Evolutionary conservation across 1,139 yeast genomes (phyloP), one percentile per base, ranked within the genome.

Genomic region (Pichia sp.): DNA sequence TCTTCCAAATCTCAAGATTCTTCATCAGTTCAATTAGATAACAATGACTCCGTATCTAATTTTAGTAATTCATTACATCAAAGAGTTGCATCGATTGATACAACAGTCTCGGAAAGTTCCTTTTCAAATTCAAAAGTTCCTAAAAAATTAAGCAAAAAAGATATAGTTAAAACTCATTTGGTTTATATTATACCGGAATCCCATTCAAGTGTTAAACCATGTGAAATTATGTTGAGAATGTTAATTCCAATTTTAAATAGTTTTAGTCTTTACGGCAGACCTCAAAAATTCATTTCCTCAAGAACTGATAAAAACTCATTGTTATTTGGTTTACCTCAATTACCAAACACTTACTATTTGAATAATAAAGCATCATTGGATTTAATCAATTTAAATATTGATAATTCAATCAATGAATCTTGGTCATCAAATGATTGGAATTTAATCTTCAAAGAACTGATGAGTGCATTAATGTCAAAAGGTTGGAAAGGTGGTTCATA

Each of bases 171-270:
- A 63, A 58, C 75, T 59, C 62, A 66, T 68, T 55, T 78, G 67
- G 60, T 66, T 43, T 64, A 65, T 41, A 26, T 78, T 52, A 75
- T 78, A 70, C 82, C 83, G 2, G 70, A 69, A 30, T 53, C 74
- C 9, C 83, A 78, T 58, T 79, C 81, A 0, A 79, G 80, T 15
- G 82, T 78, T 13, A 66, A 68, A 38, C 76, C 77, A n/a, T 66
- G 73, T 26, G 82, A 78, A 60, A 78, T 79, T 30, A 77, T 77
- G 82, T 67, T 78, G 42, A 66, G 83, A 49, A 68, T 74, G 57
- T 68, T 73, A 48, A 69, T 78, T 42, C 81, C 79, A 46, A 69
- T 76, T 22, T 67, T 77, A 59, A 81, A 78, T 59, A 66, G 78
- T 7, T 78, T 76, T 64, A 72, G 69, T 56, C 63, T 78, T 42